These are phyloP conservation scores for Galerina marginata DNA, from an alignment of 768 basidiomycete species.

Conservation along the genomic window DNA sequence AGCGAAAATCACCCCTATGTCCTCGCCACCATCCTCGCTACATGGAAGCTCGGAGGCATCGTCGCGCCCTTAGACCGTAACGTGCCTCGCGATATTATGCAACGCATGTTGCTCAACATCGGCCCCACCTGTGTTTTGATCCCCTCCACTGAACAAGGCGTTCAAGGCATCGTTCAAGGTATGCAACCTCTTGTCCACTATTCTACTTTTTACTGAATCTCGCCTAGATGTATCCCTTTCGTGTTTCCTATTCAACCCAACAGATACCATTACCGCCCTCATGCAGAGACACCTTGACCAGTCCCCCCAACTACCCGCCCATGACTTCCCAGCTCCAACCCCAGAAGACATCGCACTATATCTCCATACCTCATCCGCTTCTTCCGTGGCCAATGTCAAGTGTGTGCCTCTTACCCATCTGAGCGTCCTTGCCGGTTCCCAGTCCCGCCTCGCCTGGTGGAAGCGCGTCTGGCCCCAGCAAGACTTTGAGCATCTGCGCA, in stretches of 20 bases:
- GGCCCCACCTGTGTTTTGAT: constrained; percentile 33
- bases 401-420: constrained; percentile 38
- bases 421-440: constrained; percentile 30
- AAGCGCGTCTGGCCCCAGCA: constrained; percentile 32
- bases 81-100: constrained; percentile 35
- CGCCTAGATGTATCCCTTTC: constrained; percentile 23
- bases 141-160: constrained; percentile 24
- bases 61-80: constrained; percentile 39
- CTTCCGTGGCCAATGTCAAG: constrained; percentile 37
- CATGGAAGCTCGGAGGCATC: constrained; percentile 40
- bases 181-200: not conserved
- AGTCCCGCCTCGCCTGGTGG: constrained; percentile 32
- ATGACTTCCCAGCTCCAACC: constrained; percentile 25
- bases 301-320: constrained; percentile 23
- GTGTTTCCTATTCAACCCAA: constrained; percentile 26
- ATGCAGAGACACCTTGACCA: constrained; percentile 33
- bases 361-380: constrained; percentile 41
- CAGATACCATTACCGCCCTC: constrained; percentile 34
- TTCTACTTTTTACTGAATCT: not conserved
- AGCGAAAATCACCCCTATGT: constrained; percentile 41
- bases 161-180: constrained; percentile 31
- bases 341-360: constrained; percentile 32
- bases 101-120: constrained; percentile 36
- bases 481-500: constrained; percentile 29
- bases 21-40: constrained; percentile 34